These are phyloP conservation scores for Cyphellophora europaea DNA, from an alignment of 2,329 filamentous ascomycete genomes.

Conservation along the genomic window DNA sequence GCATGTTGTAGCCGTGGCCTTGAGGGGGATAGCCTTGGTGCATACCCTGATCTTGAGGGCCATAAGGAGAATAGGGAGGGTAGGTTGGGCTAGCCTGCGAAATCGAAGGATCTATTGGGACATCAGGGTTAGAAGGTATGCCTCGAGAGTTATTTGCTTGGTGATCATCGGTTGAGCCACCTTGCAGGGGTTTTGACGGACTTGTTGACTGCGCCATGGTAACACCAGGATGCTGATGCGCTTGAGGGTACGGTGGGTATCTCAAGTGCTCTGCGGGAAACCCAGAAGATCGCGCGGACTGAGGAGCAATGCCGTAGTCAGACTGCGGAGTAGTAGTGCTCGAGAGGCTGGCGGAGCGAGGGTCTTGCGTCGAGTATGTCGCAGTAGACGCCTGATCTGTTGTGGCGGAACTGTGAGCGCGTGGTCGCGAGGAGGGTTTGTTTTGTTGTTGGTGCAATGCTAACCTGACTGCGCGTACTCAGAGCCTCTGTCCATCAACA, in stretches of 20 bases:
- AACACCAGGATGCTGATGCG: constrained; percentile 58
- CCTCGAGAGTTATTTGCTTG: constrained; percentile 46
- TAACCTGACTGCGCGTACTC: constrained; percentile 86
- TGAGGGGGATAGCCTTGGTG: constrained; percentile 39
- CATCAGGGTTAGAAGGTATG: constrained; percentile 89
- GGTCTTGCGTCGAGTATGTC: constrained; percentile 78
- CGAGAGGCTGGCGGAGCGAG: constrained; percentile 62
- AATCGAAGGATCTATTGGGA: constrained; percentile 99
- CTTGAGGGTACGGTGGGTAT: constrained; percentile 61
- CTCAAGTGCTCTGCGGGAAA: constrained; percentile 77
- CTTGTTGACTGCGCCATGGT: constrained; percentile 99
- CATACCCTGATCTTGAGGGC: constrained; percentile 75
- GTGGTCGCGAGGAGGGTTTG: constrained; percentile 33
- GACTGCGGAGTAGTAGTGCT: constrained; percentile 76
- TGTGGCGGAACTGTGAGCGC: constrained; percentile 13
- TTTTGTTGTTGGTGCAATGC: constrained; percentile 57
- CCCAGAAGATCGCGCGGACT: constrained; percentile 66
- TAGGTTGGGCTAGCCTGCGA: constrained; percentile 88
- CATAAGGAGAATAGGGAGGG: constrained; percentile 80
- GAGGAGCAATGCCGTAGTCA: constrained; percentile 74
- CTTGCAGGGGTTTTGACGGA: constrained; percentile 85
- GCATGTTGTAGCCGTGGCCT: constrained; percentile 31
- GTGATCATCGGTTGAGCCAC: constrained; percentile 65
- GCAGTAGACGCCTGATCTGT: constrained; percentile 92
- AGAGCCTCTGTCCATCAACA: constrained; percentile 50